Evolutionary conservation across 176 grass and related monocot species (phyloP).

Genomic region (Saccharum officinarum): DNA sequence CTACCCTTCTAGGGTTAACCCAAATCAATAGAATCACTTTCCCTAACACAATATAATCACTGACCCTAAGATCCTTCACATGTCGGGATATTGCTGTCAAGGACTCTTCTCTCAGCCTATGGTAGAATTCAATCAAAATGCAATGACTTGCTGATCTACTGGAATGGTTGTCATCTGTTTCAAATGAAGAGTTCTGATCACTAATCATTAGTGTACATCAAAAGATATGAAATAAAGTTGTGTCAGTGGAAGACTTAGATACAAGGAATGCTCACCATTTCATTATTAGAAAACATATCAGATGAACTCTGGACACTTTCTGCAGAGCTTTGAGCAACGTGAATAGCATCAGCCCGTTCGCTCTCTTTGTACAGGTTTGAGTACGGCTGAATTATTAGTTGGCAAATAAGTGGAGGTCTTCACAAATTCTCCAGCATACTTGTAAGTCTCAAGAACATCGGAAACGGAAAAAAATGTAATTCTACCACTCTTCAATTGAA

Average conservation of each 20-base stretch:
- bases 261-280: conserved; percentile 40
- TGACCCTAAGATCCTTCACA: conserved; percentile 33
- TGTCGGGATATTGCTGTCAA: conserved; percentile 21
- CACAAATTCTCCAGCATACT: conserved; percentile 12
- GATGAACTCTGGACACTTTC: conserved; percentile 32
- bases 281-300: conserved; percentile 44
- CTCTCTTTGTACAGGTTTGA: conserved; percentile 36
- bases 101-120: conserved; percentile 40
- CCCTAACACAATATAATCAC: too few relatives aligned
- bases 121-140: conserved; percentile 47
- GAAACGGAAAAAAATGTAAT: too few relatives aligned
- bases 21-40: too few relatives aligned
- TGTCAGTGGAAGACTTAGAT: neutral
- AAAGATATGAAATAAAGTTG: neutral
- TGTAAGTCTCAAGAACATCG: neutral
- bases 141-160: conserved; percentile 30
- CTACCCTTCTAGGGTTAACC: too few relatives aligned
- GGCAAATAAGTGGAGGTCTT: conserved; percentile 10
- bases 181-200: conserved; percentile 55
- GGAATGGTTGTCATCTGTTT: conserved; percentile 52
- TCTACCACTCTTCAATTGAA: too few relatives aligned
- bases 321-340: neutral
- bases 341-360: neutral
- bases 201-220: conserved; percentile 40
- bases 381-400: conserved; percentile 22